These are phyloP conservation scores for Diplodia mutila DNA, from an alignment of 2,329 filamentous ascomycete genomes.

Conservation along the genomic window DNA sequence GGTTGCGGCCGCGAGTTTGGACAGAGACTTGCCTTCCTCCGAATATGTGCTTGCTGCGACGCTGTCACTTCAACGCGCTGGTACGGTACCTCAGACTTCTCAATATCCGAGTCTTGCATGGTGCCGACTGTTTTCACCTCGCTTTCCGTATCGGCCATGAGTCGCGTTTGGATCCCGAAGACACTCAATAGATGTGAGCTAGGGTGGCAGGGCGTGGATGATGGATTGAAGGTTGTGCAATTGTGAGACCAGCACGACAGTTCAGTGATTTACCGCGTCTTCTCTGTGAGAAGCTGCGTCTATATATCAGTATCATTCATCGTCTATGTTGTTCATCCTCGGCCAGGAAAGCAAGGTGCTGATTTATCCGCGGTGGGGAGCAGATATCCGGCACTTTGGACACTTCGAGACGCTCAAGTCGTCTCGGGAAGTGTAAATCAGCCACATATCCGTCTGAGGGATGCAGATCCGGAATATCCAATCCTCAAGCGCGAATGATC, in stretches of 20 bases:
- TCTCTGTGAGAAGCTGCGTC: not conserved
- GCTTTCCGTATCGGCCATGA: not conserved
- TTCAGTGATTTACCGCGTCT: not conserved
- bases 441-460: not conserved
- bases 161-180: not conserved
- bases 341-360: not conserved
- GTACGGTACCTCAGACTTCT: not conserved
- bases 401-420: not conserved
- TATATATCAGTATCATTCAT: not conserved
- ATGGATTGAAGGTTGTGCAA: not conserved
- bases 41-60: not conserved
- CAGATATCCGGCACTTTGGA: not conserved
- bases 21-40: not conserved
- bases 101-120: not conserved
- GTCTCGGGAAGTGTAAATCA: not conserved
- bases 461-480: not conserved
- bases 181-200: not conserved
- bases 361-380: slow-evolving; percentile 11
- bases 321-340: not conserved
- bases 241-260: not conserved
- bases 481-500: not conserved
- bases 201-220: too few relatives aligned
- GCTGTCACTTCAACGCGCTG: slow-evolving; percentile 1
- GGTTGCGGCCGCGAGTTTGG: not conserved
- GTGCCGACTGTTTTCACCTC: not conserved